Conservation (phyloP, 2,329 filamentous ascomycete species). For the Gnomoniopsis smithogilvyi region DNA sequence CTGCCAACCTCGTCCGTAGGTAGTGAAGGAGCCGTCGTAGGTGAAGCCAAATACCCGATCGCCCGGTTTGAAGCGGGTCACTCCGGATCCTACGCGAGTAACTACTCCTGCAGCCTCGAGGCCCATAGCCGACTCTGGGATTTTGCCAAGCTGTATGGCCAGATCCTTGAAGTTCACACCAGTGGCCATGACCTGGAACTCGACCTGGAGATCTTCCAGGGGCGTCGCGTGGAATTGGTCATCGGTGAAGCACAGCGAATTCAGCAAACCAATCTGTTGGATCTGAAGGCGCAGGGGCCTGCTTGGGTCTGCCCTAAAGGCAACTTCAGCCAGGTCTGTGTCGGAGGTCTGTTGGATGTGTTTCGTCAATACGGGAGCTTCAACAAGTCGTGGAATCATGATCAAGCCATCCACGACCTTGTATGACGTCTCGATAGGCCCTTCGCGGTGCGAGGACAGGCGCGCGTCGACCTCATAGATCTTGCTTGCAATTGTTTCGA, state of each 20-base stretch:
- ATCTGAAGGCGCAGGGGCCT: constrained; percentile 9
- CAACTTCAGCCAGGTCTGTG: too few relatives aligned
- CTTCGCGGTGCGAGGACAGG: too few relatives aligned
- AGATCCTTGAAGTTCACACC: constrained; percentile 21
- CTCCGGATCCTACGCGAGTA: constrained; percentile 16
- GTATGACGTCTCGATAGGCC: too few relatives aligned
- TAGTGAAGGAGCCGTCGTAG: constrained; percentile 21
- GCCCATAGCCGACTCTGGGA: constrained; percentile 9
- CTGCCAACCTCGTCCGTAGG: constrained; percentile 19
- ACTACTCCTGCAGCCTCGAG: constrained; percentile 23
- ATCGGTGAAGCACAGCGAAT: constrained; percentile 22
- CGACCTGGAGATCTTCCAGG: constrained; percentile 21
- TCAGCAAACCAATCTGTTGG: constrained; percentile 21
- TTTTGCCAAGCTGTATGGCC: constrained; percentile 13
- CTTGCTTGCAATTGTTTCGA: too few relatives aligned
- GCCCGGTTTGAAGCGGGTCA: constrained; percentile 17
- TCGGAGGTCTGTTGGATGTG: constrained; percentile 26
- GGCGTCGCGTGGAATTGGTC: constrained; percentile 11
- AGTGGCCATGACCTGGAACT: constrained; percentile 21
- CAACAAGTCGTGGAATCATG: too few relatives aligned
- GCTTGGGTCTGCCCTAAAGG: not conserved
- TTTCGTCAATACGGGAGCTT: too few relatives aligned
- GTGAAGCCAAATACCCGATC: constrained; percentile 24
- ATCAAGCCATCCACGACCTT: too few relatives aligned
- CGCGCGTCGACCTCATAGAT: too few relatives aligned